A percentile compares a stretch with the other conserved stretches of the same genome.
These are phyloP conservation scores for Torulaspora pretoriensis DNA, from an alignment of 1,139 yeast species.

Conservation along the genomic window DNA sequence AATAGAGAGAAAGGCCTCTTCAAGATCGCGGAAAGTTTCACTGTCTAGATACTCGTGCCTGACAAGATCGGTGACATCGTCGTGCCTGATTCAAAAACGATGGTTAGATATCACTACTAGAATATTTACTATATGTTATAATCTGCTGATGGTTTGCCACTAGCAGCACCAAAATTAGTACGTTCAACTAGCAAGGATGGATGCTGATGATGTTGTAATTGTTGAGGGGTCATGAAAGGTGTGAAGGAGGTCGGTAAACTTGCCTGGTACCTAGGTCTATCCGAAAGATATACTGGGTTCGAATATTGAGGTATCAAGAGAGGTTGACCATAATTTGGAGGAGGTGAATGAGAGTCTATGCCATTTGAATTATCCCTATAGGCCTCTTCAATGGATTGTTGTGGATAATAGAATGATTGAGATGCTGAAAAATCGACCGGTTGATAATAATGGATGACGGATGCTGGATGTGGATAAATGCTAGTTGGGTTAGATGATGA, in stretches of 20 bases:
- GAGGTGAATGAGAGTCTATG: not conserved
- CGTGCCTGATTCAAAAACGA: not conserved
- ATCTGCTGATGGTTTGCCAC: not conserved
- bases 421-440: constrained; percentile 7
- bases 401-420: constrained; percentile 7
- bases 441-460: constrained; percentile 1
- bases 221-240: constrained; percentile 4
- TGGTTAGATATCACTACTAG: not conserved
- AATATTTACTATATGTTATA: not conserved
- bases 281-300: constrained; percentile 4
- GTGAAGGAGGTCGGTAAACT: not conserved
- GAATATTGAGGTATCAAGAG: constrained; percentile 7
- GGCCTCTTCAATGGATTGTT: constrained; percentile 7
- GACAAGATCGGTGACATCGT: not conserved
- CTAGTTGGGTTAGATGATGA: constrained; percentile 3
- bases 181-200: constrained; percentile 1
- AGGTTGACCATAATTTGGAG: constrained; percentile 1
- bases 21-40: constrained; percentile 39
- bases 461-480: constrained; percentile 7
- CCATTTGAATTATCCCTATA: constrained; percentile 5
- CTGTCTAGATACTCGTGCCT: constrained; percentile 14
- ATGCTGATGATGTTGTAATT: constrained; percentile 1
- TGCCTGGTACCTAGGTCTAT: constrained; percentile 3
- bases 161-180: not conserved
- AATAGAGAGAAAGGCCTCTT: constrained; percentile 67